These are phyloP conservation scores for Protomyces inouyei DNA, from an alignment of 1,139 yeast species.

Conservation along the genomic window DNA sequence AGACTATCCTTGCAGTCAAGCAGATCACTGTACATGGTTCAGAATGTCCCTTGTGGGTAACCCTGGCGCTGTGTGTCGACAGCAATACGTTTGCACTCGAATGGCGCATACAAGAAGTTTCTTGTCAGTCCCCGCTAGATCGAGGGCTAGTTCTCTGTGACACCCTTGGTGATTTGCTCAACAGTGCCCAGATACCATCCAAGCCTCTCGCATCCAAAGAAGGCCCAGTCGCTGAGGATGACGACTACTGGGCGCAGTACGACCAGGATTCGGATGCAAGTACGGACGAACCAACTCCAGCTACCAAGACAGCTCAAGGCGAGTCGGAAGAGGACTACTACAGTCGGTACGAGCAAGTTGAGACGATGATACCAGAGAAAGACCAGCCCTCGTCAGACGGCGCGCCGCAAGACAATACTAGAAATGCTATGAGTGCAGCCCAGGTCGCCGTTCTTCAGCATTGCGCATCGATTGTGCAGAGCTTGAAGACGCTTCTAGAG, in stretches of 20 bases:
- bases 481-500: constrained; percentile 2
- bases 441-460: constrained; percentile 3
- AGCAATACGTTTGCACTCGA: background rate
- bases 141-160: background rate
- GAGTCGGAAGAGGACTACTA: constrained; percentile 10
- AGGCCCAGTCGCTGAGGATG: background rate
- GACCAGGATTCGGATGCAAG: background rate
- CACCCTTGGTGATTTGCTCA: background rate
- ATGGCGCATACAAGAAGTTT: background rate
- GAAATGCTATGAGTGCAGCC: background rate
- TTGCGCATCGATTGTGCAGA: constrained; percentile 5
- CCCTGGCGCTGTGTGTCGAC: background rate
- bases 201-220: background rate
- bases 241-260: constrained; percentile 18
- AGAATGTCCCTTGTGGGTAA: background rate
- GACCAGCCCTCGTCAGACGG: background rate
- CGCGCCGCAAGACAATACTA: background rate
- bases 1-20: constrained; percentile 9
- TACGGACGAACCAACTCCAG: background rate
- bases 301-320: background rate
- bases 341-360: constrained; percentile 12
- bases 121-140: too few species aligned
- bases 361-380: constrained; percentile 6
- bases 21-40: background rate
- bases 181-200: background rate